Percentiles rank a stretch among this genome's conserved stretches.
phyloP scores from a whole-genome alignment of 257 asterid species.

The Jacaranda mimosifolia region DNA sequence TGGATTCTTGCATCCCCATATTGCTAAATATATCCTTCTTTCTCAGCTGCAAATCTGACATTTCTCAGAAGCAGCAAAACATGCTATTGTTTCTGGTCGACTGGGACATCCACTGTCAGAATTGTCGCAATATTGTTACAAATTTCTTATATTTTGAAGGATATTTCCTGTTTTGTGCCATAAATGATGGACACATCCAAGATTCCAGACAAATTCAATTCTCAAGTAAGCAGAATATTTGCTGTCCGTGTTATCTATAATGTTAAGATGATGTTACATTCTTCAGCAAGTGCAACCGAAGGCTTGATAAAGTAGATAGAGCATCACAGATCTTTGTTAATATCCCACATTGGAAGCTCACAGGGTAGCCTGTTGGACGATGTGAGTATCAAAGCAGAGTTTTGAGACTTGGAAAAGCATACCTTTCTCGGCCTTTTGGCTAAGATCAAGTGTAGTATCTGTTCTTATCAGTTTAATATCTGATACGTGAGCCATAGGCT shows the following conservation, averaged over 20 bases:
- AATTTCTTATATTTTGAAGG: neutral
- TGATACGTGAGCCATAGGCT: too few species aligned
- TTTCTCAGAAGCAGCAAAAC: conserved; percentile 33
- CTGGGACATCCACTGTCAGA: neutral
- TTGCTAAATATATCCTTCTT: conserved; percentile 36
- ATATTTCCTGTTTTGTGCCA: neutral
- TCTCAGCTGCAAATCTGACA: conserved; percentile 18
- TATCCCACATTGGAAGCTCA: conserved; percentile 1
- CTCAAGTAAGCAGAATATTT: too few species aligned
- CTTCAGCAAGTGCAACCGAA: too few species aligned
- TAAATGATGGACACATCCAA: neutral
- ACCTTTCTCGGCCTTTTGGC: conserved; percentile 84
- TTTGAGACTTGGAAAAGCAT: neutral
- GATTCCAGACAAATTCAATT: too few species aligned
- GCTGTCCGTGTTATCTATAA: neutral
- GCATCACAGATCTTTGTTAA: too few species aligned
- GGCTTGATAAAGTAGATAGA: too few species aligned
- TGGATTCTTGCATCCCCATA: conserved; percentile 46
- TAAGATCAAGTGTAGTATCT: conserved; percentile 67
- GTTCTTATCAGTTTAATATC: conserved; percentile 39
- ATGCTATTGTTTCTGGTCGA: conserved; percentile 27
- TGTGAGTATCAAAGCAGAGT: neutral
- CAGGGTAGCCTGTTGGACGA: neutral
- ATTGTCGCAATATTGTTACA: too few species aligned
- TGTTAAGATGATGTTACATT: too few species aligned